A percentile compares a stretch with the other conserved stretches of the same genome.
phyloP scores from a whole-genome alignment of 2,329 filamentous ascomycete species.

The Podosphaera xanthii region DNA sequence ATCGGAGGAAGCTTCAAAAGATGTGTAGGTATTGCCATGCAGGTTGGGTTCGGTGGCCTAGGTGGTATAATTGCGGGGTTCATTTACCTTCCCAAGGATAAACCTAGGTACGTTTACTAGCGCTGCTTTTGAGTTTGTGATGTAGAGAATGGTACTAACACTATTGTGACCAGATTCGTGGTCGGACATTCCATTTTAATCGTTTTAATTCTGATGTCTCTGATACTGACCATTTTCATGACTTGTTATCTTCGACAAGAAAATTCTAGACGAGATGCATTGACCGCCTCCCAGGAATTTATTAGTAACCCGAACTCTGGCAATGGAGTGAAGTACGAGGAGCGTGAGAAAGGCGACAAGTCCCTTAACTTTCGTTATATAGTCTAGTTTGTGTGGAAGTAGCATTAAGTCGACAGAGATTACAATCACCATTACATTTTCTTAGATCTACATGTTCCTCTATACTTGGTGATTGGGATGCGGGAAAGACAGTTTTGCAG shows the following conservation, averaged over 20 bases:
- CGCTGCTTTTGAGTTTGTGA: background rate
- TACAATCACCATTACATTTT: too few relatives aligned
- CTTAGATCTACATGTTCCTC: too few relatives aligned
- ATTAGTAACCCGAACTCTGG: slow-evolving; percentile 24
- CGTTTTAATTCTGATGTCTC: slow-evolving; percentile 22
- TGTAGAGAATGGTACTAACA: background rate
- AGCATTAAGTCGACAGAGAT: too few relatives aligned
- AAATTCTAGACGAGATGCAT: slow-evolving; percentile 28
- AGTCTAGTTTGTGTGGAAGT: slow-evolving; percentile 15
- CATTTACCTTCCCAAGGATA: slow-evolving; percentile 23
- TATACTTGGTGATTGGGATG: too few relatives aligned
- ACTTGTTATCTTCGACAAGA: slow-evolving; percentile 31
- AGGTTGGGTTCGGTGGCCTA: slow-evolving; percentile 79
- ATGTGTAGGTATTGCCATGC: slow-evolving; percentile 63
- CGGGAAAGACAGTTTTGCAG: too few relatives aligned
- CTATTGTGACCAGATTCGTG: slow-evolving; percentile 17
- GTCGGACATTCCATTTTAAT: slow-evolving; percentile 24
- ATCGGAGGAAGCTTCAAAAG: slow-evolving; percentile 80
- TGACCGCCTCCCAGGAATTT: slow-evolving; percentile 19
- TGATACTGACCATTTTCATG: slow-evolving; percentile 29
- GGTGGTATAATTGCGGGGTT: slow-evolving; percentile 40
- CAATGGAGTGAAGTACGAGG: slow-evolving; percentile 26
- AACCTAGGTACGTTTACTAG: slow-evolving; percentile 7
- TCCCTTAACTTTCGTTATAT: slow-evolving; percentile 33
- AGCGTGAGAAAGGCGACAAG: slow-evolving; percentile 32